Percentiles rank a stretch among this genome's conserved stretches.
Conservation (phyloP, 768 basidiomycete genomes). For the Hemileccinum impolitum region DNA sequence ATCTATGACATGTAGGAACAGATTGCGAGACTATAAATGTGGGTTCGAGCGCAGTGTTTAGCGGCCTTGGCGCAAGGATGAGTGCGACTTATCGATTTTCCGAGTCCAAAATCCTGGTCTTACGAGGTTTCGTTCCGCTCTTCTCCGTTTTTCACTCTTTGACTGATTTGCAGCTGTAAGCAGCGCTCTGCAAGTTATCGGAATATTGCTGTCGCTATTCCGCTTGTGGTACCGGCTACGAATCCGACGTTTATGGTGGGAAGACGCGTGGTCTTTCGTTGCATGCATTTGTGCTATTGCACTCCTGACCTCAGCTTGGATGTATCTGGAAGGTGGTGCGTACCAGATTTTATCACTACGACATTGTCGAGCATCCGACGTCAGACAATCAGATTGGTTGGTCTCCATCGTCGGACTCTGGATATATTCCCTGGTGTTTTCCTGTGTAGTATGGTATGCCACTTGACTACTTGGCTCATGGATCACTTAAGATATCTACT, state of each 20-base stretch:
- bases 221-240: conserved; percentile 16
- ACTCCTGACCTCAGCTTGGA: conserved; percentile 11
- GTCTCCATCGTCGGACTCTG: conserved; percentile 12
- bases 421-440: conserved; percentile 4
- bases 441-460: conserved; percentile 16
- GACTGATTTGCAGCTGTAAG: conserved; percentile 2
- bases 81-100: conserved; percentile 8
- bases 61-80: conserved; percentile 1
- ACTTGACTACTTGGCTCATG: neutral
- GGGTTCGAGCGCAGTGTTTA: neutral
- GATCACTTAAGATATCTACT: neutral
- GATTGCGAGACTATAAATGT: conserved; percentile 6
- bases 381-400: conserved; percentile 2
- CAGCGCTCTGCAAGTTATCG: conserved; percentile 10
- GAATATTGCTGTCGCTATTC: conserved; percentile 14
- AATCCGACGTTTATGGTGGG: conserved; percentile 22
- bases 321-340: conserved; percentile 17
- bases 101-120: conserved; percentile 3
- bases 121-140: conserved; percentile 7
- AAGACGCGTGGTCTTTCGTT: conserved; percentile 17
- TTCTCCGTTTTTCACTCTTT: neutral
- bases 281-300: conserved; percentile 5
- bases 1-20: neutral
- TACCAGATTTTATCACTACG: neutral
- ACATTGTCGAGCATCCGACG: neutral